A percentile compares a stretch with the other conserved stretches of the same genome.
Evolutionary conservation across 2,329 filamentous ascomycete genomes (phyloP).

Genomic region (Talaromyces sp.): DNA sequence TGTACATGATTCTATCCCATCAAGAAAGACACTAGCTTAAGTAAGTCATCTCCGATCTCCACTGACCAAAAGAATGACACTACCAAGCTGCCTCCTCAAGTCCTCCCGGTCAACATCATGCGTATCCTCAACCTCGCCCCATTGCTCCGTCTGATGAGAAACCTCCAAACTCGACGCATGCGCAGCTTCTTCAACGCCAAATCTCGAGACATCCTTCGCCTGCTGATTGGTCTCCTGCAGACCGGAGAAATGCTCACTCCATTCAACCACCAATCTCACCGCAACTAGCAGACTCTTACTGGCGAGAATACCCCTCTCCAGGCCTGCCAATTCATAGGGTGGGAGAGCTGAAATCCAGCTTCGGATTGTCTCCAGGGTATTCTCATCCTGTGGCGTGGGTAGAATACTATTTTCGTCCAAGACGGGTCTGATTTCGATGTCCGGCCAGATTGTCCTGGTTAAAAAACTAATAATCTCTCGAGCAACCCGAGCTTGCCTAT

Average conservation of each 20-base stretch:
- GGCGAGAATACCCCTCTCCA: constrained; percentile 79
- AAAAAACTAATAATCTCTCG: constrained; percentile 69
- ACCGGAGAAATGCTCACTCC: constrained; percentile 70
- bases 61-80: constrained; percentile 74
- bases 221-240: constrained; percentile 31
- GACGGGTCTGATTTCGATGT: constrained; percentile 72
- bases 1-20: background rate
- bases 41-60: constrained; percentile 44
- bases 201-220: constrained; percentile 42
- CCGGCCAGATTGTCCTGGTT: constrained; percentile 73
- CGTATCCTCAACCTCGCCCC: constrained; percentile 97
- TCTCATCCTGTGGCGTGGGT: constrained; percentile 66
- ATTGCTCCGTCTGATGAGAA: constrained; percentile 80
- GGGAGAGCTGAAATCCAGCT: constrained; percentile 72
- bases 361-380: constrained; percentile 71
- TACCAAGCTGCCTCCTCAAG: constrained; percentile 79
- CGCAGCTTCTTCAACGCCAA: constrained; percentile 80
- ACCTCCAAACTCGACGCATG: constrained; percentile 77
- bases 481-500: constrained; percentile 67
- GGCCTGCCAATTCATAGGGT: constrained; percentile 76
- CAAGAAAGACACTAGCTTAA: no score
- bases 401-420: constrained; percentile 74
- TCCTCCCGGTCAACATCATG: constrained; percentile 96
- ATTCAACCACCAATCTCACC: constrained; percentile 74
- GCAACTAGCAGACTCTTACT: constrained; percentile 82